Evolutionary conservation across 1,139 yeast genomes (phyloP), one percentile per base, ranked within the genome.

Genomic region (Sugiyamaella japonica): DNA sequence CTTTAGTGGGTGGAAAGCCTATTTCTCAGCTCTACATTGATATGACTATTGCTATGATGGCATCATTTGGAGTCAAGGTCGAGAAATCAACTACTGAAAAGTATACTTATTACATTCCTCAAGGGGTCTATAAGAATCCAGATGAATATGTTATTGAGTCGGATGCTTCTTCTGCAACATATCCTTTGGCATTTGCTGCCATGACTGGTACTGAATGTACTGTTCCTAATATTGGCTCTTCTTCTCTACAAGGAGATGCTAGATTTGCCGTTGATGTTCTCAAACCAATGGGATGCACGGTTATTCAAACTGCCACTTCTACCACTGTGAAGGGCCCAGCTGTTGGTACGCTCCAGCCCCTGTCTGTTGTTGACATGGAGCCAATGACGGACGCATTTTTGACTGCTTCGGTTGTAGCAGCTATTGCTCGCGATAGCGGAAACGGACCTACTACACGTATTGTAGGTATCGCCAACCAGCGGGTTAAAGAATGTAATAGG

Each of bases 351-450:
- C 77, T 93, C 62, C 80, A 77, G 64, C 89, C 96, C 10, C 76
- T 93, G 60, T 76, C 83, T 12, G 81, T 78, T 60, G 86, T 93
- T 56, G 97, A 95, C 70, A 95, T 93, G 99, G 99, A 93, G 72
- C 99, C 99, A 54, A 93, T 93, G 99, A 93, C 99, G 0, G 99
- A 93, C 73, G 99, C 99, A 0, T 93, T 93, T 70, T 78, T 93
- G 68, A 93, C 99, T 17, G 99, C 99, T 0, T 83, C 96, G 48
- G 97, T 95, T 16, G 95, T 90, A 28, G 99, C 99, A 41, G 97
- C 99, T 15, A 81, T 89, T 41, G 96, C 97, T 3, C 72, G 76
- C 52, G 81, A 76, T 59, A n/a, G 25, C 16, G 51, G 61, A 13
- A 54, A 54, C 12, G 69, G 54, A 44, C 36, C 70, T 23, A 76